Base-by-base conservation (phyloP, 139 green algal species). In the Chlamydomonas applanata region DNA sequence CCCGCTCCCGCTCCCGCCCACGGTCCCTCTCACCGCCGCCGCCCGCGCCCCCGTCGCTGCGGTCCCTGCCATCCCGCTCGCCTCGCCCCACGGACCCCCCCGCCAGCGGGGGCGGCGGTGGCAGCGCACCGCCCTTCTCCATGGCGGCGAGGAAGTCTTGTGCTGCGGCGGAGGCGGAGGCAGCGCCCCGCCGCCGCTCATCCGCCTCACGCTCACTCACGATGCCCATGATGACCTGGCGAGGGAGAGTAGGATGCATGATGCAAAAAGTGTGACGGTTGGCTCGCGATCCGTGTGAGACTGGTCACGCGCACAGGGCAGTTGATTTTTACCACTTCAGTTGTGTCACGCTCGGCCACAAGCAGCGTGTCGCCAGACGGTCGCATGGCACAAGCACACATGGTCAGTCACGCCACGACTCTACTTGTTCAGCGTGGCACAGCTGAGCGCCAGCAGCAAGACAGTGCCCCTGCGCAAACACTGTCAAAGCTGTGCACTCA, bases 151-250 rank as follows among this genome's bases (percentile, higher is more conserved):
- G 22, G n/a, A 27, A 30, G 20, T 13, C 27, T 22, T 70, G 29
- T 16, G 63, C 63, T 52, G 64, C 34, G 11, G 27, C 29, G 46
- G 25, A 20, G 49, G 46, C 60, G 27, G 22, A 22, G 11, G 76
- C n/a, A 32, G 72, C 5, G 17, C 54, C 54, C 33, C 63, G 30
- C 29, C 63, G 63, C 33, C 40, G 40, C 13, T 20, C 65, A 24
- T 60, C 61, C 35, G 75, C 60, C 45, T 83, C 72, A 49, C 84
- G 75, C 44, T 89, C 76, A 59, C 79, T 89, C 22, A 90, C 77
- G 1, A 92, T 79, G 27, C 69, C 81, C 88, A 91, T 93, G 74
- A 94, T 87, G 17, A 68, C 77, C 32, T 82, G 56, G 13, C 80
- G 36, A 1, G 73, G 61, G 29, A 83, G 79, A 16, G 81, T 76